Conservation (phyloP, 371 early-diverging fungal genomes). For the Saksenaea oblongispora region DNA sequence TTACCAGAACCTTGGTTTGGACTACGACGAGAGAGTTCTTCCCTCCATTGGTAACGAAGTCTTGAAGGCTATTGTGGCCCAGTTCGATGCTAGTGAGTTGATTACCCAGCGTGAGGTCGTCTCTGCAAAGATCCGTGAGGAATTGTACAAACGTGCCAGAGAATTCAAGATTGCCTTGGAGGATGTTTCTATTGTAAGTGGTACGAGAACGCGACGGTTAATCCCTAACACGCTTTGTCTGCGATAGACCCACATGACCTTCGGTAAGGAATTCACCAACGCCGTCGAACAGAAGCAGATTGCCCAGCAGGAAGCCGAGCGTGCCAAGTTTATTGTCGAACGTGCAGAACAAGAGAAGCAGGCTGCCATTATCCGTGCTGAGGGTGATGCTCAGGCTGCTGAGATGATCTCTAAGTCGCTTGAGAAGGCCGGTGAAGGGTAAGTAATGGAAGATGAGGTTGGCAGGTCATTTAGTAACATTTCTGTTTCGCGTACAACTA, state of each 20-base stretch:
- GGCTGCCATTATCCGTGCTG: conserved; percentile 97
- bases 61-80: conserved; percentile 97
- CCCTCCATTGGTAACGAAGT: conserved; percentile 99
- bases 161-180: conserved; percentile 96
- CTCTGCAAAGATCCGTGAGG: conserved; percentile 92
- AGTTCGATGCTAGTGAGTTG: conserved; percentile 96
- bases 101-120: conserved; percentile 98
- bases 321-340: conserved; percentile 92
- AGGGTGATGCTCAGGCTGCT: conserved; percentile 96
- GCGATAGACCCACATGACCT: conserved; percentile 90
- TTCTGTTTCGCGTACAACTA: conserved; percentile 28
- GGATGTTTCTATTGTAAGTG: conserved; percentile 94
- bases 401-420: conserved; percentile 86
- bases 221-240: neutral
- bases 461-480: neutral
- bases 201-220: neutral
- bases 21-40: conserved; percentile 97
- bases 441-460: neutral
- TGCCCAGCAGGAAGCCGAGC: conserved; percentile 97
- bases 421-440: conserved; percentile 83
- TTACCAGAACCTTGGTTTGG: conserved; percentile 91
- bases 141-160: conserved; percentile 88
- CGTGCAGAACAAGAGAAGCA: conserved; percentile 97
- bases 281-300: conserved; percentile 93
- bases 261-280: conserved; percentile 96